Evolutionary conservation across 768 basidiomycete species (phyloP).

Genomic region (Xerocomellus intermedius): DNA sequence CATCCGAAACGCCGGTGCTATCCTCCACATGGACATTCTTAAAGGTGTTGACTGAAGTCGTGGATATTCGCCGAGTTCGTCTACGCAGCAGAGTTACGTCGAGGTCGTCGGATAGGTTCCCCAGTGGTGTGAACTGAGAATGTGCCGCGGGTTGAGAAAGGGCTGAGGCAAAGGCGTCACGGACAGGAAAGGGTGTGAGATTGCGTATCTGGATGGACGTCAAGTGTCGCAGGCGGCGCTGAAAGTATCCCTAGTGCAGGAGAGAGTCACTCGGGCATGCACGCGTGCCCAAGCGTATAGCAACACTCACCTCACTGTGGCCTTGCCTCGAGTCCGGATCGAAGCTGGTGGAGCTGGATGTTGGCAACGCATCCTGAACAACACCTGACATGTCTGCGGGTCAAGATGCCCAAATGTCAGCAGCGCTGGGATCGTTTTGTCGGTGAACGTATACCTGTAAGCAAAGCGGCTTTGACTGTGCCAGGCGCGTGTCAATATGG

Average conservation of each 20-base stretch:
- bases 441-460: conserved; percentile 1
- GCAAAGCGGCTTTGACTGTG: neutral
- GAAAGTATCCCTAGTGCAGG: conserved; percentile 23
- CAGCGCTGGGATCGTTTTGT: neutral
- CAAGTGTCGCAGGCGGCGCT: conserved; percentile 76
- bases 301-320: conserved; percentile 16
- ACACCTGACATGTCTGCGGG: conserved; percentile 22
- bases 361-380: conserved; percentile 16
- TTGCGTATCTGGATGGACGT: conserved; percentile 73
- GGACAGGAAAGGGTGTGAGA: conserved; percentile 79
- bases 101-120: conserved; percentile 67
- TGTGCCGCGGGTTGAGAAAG: conserved; percentile 64
- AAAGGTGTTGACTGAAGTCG: conserved; percentile 51
- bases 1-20: conserved; percentile 26
- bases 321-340: conserved; percentile 9
- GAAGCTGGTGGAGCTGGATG: conserved; percentile 16
- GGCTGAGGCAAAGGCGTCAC: conserved; percentile 72
- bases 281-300: neutral
- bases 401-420: neutral
- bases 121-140: conserved; percentile 55
- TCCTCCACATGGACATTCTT: conserved; percentile 49
- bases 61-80: conserved; percentile 59
- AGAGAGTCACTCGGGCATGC: neutral
- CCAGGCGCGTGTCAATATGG: conserved; percentile 1
- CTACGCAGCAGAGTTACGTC: conserved; percentile 59